Evolutionary conservation across 129 eudicot species (phyloP), one percentile per base, ranked within the genome.

Genomic region (Escallonia rubra): DNA sequence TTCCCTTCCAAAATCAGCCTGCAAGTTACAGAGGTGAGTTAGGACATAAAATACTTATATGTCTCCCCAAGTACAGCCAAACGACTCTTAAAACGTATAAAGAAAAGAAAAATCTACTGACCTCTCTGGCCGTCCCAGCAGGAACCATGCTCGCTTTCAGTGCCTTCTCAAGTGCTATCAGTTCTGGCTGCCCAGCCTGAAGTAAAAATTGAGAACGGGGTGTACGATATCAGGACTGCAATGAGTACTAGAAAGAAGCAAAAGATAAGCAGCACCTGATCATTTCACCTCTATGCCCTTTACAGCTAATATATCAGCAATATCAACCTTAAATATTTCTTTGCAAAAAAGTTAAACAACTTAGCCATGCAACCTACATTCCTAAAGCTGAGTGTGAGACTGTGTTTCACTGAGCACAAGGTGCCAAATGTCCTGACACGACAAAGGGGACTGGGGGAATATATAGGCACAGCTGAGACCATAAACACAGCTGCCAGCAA

Each of bases 1-100:
- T 80, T 92, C 95, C 75, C 87, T 83, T 57, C 98, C 98, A 82
- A 86, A 92, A 81, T 88, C 91, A 79, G 79, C 76, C 98, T 92
- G 76, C 44, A 48, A 54, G 58, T 65, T 43, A 53, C 55, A 69
- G 12, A 52, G 69, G 54, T 43, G 14, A 66, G 64, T 15, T 8
- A 55, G 6, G 67, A 8, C 76, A 57, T 16, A 78, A 61, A 4
- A 43, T 49, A 45, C 34, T 23, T 59, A 64, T 23, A 44, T 39
- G 39, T 58, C 64, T 43, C 57, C 57, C 34, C 6, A 23, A 67
- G 53, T 53, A 51, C 60, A 67, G 14, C 45, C 59, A 50, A 23
- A 43, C 16, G 50, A 23, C 59, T 10, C 8, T 39, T 10, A 38
- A 23, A 23, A 23, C 34, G 34, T 23, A 64, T 64, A n/a, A 58